phyloP scores from a whole-genome alignment of 768 basidiomycete species.

The Auricularia heimuer region DNA sequence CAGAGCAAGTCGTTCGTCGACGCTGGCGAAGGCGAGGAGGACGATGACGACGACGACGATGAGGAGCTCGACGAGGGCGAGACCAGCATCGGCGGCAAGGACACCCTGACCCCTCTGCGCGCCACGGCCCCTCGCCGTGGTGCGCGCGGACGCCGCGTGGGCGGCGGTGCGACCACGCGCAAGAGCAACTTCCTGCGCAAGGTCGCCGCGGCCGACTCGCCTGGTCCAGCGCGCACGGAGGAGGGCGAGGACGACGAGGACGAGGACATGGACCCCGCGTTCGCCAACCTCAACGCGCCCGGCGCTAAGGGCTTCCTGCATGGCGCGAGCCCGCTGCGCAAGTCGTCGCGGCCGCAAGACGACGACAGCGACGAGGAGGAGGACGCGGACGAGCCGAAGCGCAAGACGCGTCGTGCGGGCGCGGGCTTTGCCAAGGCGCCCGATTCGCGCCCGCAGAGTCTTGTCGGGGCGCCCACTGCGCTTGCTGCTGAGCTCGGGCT shows the following conservation, averaged over 20 bases:
- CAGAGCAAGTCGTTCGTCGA: constrained; percentile 38
- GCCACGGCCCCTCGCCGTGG: background rate
- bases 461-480: constrained; percentile 64
- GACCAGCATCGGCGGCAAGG: constrained; percentile 8
- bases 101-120: background rate
- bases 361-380: constrained; percentile 5
- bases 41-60: constrained; percentile 36
- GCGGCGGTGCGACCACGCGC: background rate
- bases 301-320: constrained; percentile 33
- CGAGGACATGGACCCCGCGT: constrained; percentile 63
- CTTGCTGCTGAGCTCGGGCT: constrained; percentile 52
- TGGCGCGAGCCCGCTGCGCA: constrained; percentile 51
- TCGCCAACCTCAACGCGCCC: constrained; percentile 64
- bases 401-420: constrained; percentile 37
- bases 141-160: background rate
- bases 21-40: constrained; percentile 29
- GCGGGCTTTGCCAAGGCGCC: constrained; percentile 58
- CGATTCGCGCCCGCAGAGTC: constrained; percentile 57
- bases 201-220: constrained; percentile 31
- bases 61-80: constrained; percentile 33
- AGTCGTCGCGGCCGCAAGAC: constrained; percentile 37
- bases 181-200: constrained; percentile 3
- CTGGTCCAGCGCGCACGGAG: background rate
- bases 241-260: constrained; percentile 6
- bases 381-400: background rate